Conservation (phyloP, 306 rosid species). For the Pyrus communis region DNA sequence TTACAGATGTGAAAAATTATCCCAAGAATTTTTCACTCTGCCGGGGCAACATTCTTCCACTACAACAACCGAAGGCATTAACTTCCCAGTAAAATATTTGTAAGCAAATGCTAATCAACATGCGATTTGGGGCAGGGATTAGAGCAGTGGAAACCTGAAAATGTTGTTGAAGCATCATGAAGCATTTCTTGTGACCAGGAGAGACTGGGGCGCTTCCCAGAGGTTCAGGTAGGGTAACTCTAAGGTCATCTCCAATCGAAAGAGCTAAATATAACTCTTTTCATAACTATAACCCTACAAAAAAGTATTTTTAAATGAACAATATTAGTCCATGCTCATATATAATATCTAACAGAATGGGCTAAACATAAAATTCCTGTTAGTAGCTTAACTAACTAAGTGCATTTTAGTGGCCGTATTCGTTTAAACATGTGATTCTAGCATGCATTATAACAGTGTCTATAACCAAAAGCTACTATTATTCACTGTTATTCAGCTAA, state of each 20-base stretch:
- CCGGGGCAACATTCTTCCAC: background rate
- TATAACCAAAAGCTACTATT: background rate
- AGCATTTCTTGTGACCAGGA: slow-evolving; percentile 14
- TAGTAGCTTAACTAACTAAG: too few species aligned
- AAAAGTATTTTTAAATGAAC: too few species aligned
- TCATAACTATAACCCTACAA: too few species aligned
- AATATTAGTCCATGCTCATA: too few species aligned
- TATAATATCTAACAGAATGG: slow-evolving; percentile 42
- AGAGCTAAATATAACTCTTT: too few species aligned
- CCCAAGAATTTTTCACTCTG: slow-evolving; percentile 7
- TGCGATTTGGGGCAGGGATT: background rate
- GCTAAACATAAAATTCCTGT: too few species aligned
- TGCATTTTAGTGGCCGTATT: too few species aligned
- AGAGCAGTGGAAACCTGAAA: background rate
- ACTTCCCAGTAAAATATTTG: slow-evolving; percentile 4
- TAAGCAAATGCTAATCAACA: background rate
- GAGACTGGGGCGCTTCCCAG: slow-evolving; percentile 1
- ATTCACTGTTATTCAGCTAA: background rate
- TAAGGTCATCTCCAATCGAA: slow-evolving; percentile 63
- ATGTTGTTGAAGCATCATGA: slow-evolving; percentile 2
- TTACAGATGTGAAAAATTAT: slow-evolving; percentile 26
- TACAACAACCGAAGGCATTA: background rate
- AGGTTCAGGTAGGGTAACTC: slow-evolving; percentile 29
- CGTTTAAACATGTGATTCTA: too few species aligned
- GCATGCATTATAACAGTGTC: too few species aligned